Conservation (phyloP, 768 basidiomycete species). For the Tubosaeta brunneosetosa region DNA sequence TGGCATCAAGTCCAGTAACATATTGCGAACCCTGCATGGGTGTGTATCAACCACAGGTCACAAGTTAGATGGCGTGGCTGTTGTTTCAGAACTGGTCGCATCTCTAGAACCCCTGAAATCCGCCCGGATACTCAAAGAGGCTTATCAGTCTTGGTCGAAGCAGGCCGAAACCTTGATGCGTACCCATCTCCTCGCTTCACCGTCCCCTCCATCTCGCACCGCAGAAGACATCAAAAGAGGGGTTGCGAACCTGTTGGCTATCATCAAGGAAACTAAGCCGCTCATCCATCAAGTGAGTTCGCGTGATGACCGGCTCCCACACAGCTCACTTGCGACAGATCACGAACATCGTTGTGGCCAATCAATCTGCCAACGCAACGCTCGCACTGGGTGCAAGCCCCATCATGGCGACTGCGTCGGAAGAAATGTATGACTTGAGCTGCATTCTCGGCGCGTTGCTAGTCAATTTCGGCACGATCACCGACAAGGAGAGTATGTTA, state of each 20-base stretch:
- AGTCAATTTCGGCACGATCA: conserved; percentile 84
- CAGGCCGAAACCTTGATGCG: not conserved
- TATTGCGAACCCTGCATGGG: conserved; percentile 72
- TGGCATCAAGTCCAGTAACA: conserved; percentile 78
- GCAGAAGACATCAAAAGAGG: conserved; percentile 36
- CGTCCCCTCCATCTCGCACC: conserved; percentile 10
- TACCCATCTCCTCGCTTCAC: too few relatives aligned
- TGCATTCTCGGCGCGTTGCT: conserved; percentile 63
- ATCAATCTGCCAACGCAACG: conserved; percentile 87
- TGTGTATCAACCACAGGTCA: conserved; percentile 54
- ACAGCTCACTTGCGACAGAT: conserved; percentile 46
- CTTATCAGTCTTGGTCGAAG: conserved; percentile 32
- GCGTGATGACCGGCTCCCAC: not conserved
- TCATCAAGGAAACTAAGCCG: conserved; percentile 53
- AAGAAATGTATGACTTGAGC: conserved; percentile 79
- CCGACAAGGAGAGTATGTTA: conserved; percentile 67
- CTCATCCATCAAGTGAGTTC: conserved; percentile 73
- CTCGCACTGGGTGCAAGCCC: conserved; percentile 86
- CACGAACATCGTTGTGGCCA: conserved; percentile 84
- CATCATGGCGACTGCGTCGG: conserved; percentile 85
- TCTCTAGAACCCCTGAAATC: conserved; percentile 51
- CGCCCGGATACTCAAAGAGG: conserved; percentile 41
- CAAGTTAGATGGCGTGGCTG: conserved; percentile 74
- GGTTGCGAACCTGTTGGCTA: conserved; percentile 46
- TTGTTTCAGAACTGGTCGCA: conserved; percentile 82